Base-by-base conservation (phyloP, 768 basidiomycete genomes). In the Piloderma croceum region DNA sequence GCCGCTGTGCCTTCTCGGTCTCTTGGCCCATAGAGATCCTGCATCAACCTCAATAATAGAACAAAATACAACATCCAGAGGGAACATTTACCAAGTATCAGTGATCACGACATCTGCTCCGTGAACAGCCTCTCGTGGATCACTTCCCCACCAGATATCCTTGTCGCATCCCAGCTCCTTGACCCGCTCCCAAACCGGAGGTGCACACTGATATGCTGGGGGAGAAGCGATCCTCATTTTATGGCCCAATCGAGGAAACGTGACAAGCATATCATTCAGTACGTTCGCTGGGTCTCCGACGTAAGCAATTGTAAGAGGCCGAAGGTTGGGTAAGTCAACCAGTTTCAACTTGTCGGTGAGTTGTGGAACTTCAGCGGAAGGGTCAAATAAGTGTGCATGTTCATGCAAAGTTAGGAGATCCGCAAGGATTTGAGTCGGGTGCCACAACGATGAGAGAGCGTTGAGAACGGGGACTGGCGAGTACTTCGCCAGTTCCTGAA, bases 21-120 rank as follows among this genome's bases (percentile, higher is more conserved):
- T 98, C 96, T 62, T 96, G 91, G 13, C 96, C 96, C 96, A 99
- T 98, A 2, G 94, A 97, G 48, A 98, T 91, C 92, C 90, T 93
- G 53, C 11, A 20, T 9, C 13, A 2, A 10, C 21, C 11, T 9
- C 19, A n/a, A n/a, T n/a, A n/a, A n/a, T n/a, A 31, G 38, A 25
- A 15, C 38, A 32, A 36, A 9, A 47, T 12, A 31, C 32, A 34
- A 13, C n/a, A 34, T 22, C 24, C 15, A 37, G 22, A 29, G 38
- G n/a, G 24, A 44, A 35, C 34, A 58, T 72, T 42, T 44, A 90
- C 91, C 94, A 99, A 4, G 96, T 99, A 60, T 99, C 96, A 2
- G 96, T 99, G 9, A 96, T 77, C 34, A 97, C 87, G n/a, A 97
- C 79, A 54, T 97, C 90, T 6, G 96, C 96, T 32, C 79, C 83